These are phyloP conservation scores for Knoxia roxburghii DNA, from an alignment of 257 asterid genomes.

Conservation along the genomic window DNA sequence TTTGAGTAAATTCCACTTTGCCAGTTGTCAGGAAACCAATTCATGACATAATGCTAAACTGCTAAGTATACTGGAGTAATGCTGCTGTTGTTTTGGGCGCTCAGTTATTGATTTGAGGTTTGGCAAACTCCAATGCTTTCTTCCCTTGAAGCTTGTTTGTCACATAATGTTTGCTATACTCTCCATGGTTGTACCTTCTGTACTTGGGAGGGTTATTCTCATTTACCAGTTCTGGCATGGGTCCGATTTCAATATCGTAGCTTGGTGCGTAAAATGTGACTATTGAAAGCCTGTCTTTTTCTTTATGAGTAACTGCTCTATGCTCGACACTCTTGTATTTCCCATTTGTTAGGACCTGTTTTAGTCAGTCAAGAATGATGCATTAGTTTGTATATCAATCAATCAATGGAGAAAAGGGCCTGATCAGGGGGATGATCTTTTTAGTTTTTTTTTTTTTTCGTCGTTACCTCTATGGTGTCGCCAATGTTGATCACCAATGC, in stretches of 20 bases:
- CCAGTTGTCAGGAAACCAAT: conserved; percentile 20
- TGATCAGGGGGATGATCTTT: no score
- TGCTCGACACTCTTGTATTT: conserved; percentile 95
- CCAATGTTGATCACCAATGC: conserved; percentile 92
- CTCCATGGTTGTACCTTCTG: conserved; percentile 91
- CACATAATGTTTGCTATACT: conserved; percentile 82
- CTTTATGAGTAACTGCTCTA: conserved; percentile 77
- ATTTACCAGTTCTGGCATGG: conserved; percentile 49
- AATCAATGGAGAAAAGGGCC: background rate
- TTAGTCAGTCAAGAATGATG: background rate
- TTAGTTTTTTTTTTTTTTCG: no score
- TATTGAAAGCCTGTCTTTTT: conserved; percentile 74
- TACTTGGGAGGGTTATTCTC: conserved; percentile 56
- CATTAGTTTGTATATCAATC: background rate
- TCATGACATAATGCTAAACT: conserved; percentile 1
- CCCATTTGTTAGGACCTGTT: conserved; percentile 80
- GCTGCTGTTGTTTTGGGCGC: background rate
- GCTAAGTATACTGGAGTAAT: no score
- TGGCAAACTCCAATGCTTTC: conserved; percentile 79
- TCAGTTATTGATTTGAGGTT: conserved; percentile 21
- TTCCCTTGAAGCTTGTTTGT: conserved; percentile 90
- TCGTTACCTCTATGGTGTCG: conserved; percentile 76
- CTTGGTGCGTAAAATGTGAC: conserved; percentile 98
- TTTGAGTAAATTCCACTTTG: conserved; percentile 23
- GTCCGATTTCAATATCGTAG: conserved; percentile 74